phyloP scores from a whole-genome alignment of 192 early-diverging fungal genomes.

The Hyaloraphidium curvatum region DNA sequence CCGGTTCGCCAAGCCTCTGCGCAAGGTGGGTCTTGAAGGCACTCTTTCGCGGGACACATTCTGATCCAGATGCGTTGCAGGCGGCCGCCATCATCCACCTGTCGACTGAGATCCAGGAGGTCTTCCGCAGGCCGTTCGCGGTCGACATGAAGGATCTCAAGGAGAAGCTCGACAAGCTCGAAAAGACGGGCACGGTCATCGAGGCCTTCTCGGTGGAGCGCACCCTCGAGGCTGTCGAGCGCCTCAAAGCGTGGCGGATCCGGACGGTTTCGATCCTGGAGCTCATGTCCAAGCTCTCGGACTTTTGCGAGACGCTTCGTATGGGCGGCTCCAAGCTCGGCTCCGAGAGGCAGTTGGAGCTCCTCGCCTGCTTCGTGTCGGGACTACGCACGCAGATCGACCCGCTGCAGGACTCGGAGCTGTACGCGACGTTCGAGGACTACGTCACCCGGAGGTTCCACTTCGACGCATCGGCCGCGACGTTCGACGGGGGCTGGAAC shows the following conservation, averaged over 20 bases:
- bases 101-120: not conserved
- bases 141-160: not conserved
- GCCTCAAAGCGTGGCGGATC: constrained; percentile 1
- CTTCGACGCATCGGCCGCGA: not conserved
- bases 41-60: too few relatives aligned
- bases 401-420: constrained; percentile 2
- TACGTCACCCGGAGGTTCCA: constrained; percentile 3
- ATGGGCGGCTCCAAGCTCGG: not conserved
- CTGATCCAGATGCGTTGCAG: not conserved
- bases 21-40: not conserved
- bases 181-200: not conserved
- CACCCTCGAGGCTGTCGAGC: not conserved
- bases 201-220: constrained; percentile 1
- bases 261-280: constrained; percentile 2
- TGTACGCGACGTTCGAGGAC: not conserved
- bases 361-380: not conserved
- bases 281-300: constrained; percentile 3
- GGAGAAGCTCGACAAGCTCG: not conserved
- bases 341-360: not conserved
- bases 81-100: not conserved
- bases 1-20: not conserved
- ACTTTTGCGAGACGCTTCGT: not conserved
- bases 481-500: constrained; percentile 1
- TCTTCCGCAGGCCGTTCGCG: constrained; percentile 1
- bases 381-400: not conserved